phyloP scores from a whole-genome alignment of 2,329 filamentous ascomycete genomes.

The Zymoseptoria passerinii region DNA sequence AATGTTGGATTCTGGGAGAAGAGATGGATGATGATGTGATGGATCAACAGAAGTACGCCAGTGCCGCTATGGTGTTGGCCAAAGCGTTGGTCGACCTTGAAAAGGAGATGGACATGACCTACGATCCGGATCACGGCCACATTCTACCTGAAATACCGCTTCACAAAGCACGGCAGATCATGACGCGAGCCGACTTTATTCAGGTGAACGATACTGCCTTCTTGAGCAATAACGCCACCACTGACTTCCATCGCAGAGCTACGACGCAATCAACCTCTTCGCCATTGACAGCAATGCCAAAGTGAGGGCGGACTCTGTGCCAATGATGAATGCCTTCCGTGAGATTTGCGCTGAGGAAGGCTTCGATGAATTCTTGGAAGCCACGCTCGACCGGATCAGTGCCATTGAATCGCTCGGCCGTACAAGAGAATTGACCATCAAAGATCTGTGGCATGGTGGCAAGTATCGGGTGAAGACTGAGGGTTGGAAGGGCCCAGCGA shows the following conservation, averaged over 20 bases:
- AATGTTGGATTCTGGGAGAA: slow-evolving; percentile 66
- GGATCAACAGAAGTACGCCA: slow-evolving; percentile 93
- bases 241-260: slow-evolving; percentile 45
- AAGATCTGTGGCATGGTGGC: slow-evolving; percentile 80
- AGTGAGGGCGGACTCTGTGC: slow-evolving; percentile 87
- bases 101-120: slow-evolving; percentile 52
- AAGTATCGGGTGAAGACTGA: slow-evolving; percentile 59
- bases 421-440: slow-evolving; percentile 90
- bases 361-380: slow-evolving; percentile 75
- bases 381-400: slow-evolving; percentile 74
- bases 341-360: slow-evolving; percentile 69
- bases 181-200: slow-evolving; percentile 94
- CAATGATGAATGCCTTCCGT: slow-evolving; percentile 88
- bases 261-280: slow-evolving; percentile 92
- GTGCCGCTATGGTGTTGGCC: slow-evolving; percentile 87
- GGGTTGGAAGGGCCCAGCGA: slow-evolving; percentile 41
- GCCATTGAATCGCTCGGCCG: slow-evolving; percentile 89
- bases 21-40: slow-evolving; percentile 96
- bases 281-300: slow-evolving; percentile 81
- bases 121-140: slow-evolving; percentile 60
- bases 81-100: slow-evolving; percentile 82
- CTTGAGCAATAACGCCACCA: background rate
- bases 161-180: slow-evolving; percentile 78
- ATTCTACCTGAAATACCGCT: slow-evolving; percentile 72
- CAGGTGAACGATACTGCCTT: slow-evolving; percentile 4